Percentiles rank a stretch among this genome's conserved stretches.
These are phyloP conservation scores for Pleurozium schreberi DNA, from an alignment of 225 moss, liverwort and hornwort genomes.

Conservation along the genomic window DNA sequence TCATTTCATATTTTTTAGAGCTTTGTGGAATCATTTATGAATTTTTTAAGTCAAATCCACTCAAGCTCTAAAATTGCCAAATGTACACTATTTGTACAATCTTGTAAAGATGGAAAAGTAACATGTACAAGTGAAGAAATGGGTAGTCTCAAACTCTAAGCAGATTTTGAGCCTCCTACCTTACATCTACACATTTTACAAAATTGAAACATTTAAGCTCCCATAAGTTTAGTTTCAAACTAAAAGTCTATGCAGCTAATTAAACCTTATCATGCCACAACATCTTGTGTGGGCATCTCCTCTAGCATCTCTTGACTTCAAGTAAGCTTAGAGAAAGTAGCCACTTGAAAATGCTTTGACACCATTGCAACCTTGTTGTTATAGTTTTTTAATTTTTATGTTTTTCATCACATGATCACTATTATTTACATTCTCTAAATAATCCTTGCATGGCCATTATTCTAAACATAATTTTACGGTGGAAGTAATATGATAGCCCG, in stretches of 20 bases:
- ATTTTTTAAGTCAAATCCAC: no score
- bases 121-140: no score
- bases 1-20: no score
- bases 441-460: not conserved
- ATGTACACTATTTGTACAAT: no score
- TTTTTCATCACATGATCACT: not conserved
- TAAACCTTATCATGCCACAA: not conserved
- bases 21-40: no score
- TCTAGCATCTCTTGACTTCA: not conserved
- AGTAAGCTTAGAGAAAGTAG: not conserved
- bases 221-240: not conserved
- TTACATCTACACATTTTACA: no score
- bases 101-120: no score
- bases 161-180: no score
- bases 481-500: accelerated
- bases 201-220: not conserved
- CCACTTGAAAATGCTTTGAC: no score
- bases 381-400: no score
- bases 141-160: no score
- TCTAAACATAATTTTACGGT: accelerated
- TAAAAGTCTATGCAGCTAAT: not conserved
- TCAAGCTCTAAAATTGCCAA: no score
- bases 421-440: not conserved
- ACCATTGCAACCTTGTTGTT: not conserved
- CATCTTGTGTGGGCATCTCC: not conserved